These are phyloP conservation scores for Waitea zeae DNA, from an alignment of 1,284 basidiomycete genomes.

Conservation along the genomic window DNA sequence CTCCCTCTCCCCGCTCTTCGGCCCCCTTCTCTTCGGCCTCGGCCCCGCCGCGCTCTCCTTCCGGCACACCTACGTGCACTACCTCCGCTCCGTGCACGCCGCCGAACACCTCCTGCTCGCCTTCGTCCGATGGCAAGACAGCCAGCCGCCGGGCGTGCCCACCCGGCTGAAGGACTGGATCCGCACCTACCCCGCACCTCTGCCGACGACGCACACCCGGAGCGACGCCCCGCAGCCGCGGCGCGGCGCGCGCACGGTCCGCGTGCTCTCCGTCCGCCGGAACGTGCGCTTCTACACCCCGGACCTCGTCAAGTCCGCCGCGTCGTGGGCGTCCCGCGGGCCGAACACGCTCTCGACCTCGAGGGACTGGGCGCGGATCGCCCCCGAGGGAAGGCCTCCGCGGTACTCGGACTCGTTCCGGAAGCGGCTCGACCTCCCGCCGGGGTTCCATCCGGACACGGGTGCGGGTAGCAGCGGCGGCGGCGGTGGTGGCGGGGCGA, in stretches of 20 bases:
- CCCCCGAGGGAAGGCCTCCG: slow-evolving; percentile 32
- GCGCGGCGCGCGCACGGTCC: slow-evolving; percentile 53
- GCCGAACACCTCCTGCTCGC: slow-evolving; percentile 79
- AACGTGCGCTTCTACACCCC: slow-evolving; percentile 71
- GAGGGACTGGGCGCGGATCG: slow-evolving; percentile 60
- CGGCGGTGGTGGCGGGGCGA: slow-evolving; percentile 3
- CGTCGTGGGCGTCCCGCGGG: slow-evolving; percentile 42
- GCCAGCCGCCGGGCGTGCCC: slow-evolving; percentile 47
- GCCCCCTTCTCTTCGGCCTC: slow-evolving; percentile 70
- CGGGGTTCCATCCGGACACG: slow-evolving; percentile 37
- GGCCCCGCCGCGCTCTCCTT: slow-evolving; percentile 45
- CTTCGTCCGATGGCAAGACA: slow-evolving; percentile 68
- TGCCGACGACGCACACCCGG: slow-evolving; percentile 21
- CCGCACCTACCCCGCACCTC: slow-evolving; percentile 61
- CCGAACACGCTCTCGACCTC: slow-evolving; percentile 30
- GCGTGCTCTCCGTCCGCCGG: slow-evolving; percentile 54
- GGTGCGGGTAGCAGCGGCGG: slow-evolving; percentile 9
- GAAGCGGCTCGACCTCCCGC: slow-evolving; percentile 51
- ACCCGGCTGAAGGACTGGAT: slow-evolving; percentile 75
- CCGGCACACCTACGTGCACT: slow-evolving; percentile 63
- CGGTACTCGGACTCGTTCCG: slow-evolving; percentile 54
- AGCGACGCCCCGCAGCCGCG: slow-evolving; percentile 29
- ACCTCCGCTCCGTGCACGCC: slow-evolving; percentile 66
- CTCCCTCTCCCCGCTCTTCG: slow-evolving; percentile 76
- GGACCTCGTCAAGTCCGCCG: slow-evolving; percentile 59